A percentile compares a stretch with the other conserved stretches of the same genome.
Evolutionary conservation across 208 protist species (phyloP).

Genomic region (Wallacemonas sp.): DNA sequence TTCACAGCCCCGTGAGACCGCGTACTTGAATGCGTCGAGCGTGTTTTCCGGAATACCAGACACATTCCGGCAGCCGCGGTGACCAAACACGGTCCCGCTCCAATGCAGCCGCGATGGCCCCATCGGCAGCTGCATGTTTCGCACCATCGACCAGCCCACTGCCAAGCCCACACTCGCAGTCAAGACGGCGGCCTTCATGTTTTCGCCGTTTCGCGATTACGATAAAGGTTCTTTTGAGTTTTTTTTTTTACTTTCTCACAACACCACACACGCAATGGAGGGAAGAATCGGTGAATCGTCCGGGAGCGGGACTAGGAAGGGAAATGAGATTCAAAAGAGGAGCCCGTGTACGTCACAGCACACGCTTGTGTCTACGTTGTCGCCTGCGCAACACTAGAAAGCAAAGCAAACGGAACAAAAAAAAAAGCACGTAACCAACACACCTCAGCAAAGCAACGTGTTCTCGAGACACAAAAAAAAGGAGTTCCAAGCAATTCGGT

Average conservation of each 20-base stretch:
- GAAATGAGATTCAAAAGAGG: no score
- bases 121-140: slow-evolving; percentile 69
- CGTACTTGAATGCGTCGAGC: slow-evolving; percentile 84
- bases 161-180: slow-evolving; percentile 35
- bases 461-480: no score
- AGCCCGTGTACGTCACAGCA: no score
- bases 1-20: slow-evolving; percentile 56
- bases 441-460: no score
- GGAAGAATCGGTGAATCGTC: no score
- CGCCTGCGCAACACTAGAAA: no score
- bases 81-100: slow-evolving; percentile 84
- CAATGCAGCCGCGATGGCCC: slow-evolving; percentile 76
- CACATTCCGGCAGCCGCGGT: slow-evolving; percentile 80
- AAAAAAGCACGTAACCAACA: no score
- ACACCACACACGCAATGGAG: background rate
- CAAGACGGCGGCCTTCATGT: slow-evolving; percentile 18
- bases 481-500: no score
- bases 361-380: no score
- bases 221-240: background rate
- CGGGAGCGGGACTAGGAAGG: no score
- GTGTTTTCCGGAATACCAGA: slow-evolving; percentile 85
- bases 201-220: background rate
- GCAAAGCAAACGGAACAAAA: no score
- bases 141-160: slow-evolving; percentile 66
- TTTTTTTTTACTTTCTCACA: no score